Conservation (phyloP, 2,329 filamentous ascomycete genomes). For the Microsporum audouinii region DNA sequence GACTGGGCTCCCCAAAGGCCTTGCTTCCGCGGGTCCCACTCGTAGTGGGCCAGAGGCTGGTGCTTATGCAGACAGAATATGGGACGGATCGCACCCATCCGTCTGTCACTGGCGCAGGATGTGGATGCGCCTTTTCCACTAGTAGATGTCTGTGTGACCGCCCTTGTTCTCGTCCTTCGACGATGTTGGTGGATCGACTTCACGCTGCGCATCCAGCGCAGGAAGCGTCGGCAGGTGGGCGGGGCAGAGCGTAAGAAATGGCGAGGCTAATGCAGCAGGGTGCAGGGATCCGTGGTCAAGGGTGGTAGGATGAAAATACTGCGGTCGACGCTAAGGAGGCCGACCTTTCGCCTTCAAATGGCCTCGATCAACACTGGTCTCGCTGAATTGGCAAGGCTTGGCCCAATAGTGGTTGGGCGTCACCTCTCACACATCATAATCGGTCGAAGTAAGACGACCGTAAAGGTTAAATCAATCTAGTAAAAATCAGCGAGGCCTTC, state of each 20-base stretch:
- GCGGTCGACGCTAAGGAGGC: not conserved
- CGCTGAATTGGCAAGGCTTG: slow-evolving; percentile 6
- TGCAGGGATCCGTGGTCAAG: slow-evolving; percentile 4
- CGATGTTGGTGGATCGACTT: slow-evolving; percentile 4
- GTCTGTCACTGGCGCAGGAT: slow-evolving; percentile 16
- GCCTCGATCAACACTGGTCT: not conserved
- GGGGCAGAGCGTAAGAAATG: slow-evolving; percentile 1
- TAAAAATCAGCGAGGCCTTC: slow-evolving; percentile 5
- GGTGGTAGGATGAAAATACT: not conserved
- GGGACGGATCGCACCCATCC: slow-evolving; percentile 8
- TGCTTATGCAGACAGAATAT: not conserved
- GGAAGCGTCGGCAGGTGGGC: not conserved
- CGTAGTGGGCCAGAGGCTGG: slow-evolving; percentile 1
- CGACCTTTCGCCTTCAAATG: not conserved
- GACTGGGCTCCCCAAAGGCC: not conserved
- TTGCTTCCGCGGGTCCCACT: slow-evolving; percentile 2
- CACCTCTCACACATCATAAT: not conserved
- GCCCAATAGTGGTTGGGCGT: slow-evolving; percentile 6
- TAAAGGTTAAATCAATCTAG: slow-evolving; percentile 4
- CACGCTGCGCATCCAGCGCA: not conserved
- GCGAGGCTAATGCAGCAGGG: slow-evolving; percentile 5
- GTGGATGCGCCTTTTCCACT: slow-evolving; percentile 16
- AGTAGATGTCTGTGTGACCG: slow-evolving; percentile 13
- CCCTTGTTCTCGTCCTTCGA: slow-evolving; percentile 5
- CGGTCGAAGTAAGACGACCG: not conserved